Evolutionary conservation across 306 rosid genomes (phyloP), one percentile per base, ranked within the genome.

Genomic region (Malus orientalis): DNA sequence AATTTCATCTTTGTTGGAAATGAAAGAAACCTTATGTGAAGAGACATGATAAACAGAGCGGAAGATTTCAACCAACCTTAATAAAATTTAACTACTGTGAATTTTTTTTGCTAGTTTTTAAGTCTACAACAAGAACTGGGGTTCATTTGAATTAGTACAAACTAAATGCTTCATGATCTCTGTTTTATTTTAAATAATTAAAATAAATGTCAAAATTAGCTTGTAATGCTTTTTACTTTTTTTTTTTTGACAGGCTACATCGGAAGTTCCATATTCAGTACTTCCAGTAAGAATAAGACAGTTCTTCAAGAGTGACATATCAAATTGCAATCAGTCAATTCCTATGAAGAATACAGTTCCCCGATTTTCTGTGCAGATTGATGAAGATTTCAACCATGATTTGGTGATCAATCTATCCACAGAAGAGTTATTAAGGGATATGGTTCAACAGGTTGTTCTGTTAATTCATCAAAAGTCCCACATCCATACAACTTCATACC

Each of bases 391-490:
- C 55, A 79, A 92, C 79, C 88, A 33, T 75, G 90, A 89, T 74
- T 73, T 61, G 83, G 81, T 86, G 73, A 87, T 90, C 81, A 84
- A 81, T 79, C 79, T 73, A 42, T 90, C 93, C 78, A 82, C 89
- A 20, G 81, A 80, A 51, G 87, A 89, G 93, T 80, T 95, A 67
- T 80, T 91, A 62, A 88, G 88, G 84, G 90, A 84, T 76, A 78
- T 90, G 54, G 84, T 88, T 78, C 88, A 80, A 80, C 93, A 88
- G 78, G 84, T 88, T 63, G 85, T 88, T 87, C 92, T 89, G 54
- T 79, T 90, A 82, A 84, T 92, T 82, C 92, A 95, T 81, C 90
- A 82, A 85, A 82, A 79, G 69, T 89, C 97, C 76, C 98, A 92
- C 82, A 16, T 78, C 70, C 88, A 81, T 73, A 20, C 65, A 69